Evolutionary conservation across 1,284 basidiomycete species (phyloP), one percentile per base, ranked within the genome.

Genomic region (Trametes sp.): DNA sequence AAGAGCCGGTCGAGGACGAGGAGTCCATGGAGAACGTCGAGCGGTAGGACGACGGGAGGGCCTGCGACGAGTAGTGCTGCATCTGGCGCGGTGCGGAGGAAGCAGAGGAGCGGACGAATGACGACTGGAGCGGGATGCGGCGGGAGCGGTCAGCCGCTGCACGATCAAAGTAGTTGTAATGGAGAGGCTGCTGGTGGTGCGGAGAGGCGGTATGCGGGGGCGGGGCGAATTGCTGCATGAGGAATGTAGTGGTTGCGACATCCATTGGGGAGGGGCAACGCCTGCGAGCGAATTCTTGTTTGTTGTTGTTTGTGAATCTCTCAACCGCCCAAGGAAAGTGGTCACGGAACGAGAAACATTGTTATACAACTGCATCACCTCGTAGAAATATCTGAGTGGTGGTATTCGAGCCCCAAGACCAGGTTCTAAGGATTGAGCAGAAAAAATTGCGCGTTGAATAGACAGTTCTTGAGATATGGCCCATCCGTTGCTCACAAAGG

Each of bases 51-150:
- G 65, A 52, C n/a, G 60, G 63, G 10, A 62, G 53, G 53, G 45
- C 53, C n/a, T 62, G 68, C 28, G 65, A 21, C 14, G 63, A 54
- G 54, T 55, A 60, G 42, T 59, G 56, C 29, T 66, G 61, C 53
- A 64, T 49, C 50, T 66, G 61, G 58, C 68, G 72, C 36, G 67
- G 62, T 1, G 69, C 68, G 35, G 72, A 71, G 14, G 72, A 69
- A 1, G 69, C 68, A 31, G 72, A 71, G 14, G 72, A 69, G 59
- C 70, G 70, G 48, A 70, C 56, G 55, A 67, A 70, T n/a, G 71
- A 72, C 24, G 70, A 68, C 44, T 65, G 67, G 33, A 65, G 55
- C 42, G 71, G 62, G 51, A 66, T 59, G 55, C 62, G 55, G 57
- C 65, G 68, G 50, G 67, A 64, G 54, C 50, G 64, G 64, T 68